Percentiles rank a stretch among this genome's conserved stretches.
Conservation (phyloP, 202 grass and related monocot species). For the Setaria italica region DNA sequence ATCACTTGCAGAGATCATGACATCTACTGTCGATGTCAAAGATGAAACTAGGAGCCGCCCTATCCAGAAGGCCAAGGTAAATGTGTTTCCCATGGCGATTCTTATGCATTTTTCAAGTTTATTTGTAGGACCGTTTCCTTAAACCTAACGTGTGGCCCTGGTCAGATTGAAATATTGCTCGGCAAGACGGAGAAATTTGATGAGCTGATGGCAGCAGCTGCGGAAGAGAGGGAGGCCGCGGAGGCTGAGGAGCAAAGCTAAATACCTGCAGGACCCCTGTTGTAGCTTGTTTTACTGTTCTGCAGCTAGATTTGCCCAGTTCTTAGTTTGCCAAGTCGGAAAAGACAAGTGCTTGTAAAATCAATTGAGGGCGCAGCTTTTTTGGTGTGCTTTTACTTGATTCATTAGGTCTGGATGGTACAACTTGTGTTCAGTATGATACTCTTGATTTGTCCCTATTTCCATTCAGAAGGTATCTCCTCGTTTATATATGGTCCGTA, state of each 20-base stretch:
- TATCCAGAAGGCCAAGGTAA: slow-evolving; percentile 77
- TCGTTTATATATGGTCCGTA: background rate
- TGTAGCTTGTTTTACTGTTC: slow-evolving; percentile 56
- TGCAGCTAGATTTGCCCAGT: slow-evolving; percentile 27
- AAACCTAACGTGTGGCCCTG: slow-evolving; percentile 6
- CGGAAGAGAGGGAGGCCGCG: slow-evolving; percentile 69
- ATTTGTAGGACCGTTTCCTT: slow-evolving; percentile 17
- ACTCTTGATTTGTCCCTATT: slow-evolving; percentile 26
- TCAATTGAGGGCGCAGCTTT: slow-evolving; percentile 49
- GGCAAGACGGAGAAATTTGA: slow-evolving; percentile 89
- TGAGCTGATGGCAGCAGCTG: slow-evolving; percentile 84
- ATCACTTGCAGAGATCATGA: slow-evolving; percentile 71
- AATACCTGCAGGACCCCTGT: slow-evolving; percentile 33
- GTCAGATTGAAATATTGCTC: slow-evolving; percentile 90
- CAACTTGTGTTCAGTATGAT: slow-evolving; percentile 38
- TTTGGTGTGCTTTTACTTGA: slow-evolving; percentile 59
- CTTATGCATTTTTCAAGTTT: background rate
- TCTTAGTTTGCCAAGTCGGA: slow-evolving; percentile 8
- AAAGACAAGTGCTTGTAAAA: slow-evolving; percentile 37
- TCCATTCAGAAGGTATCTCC: slow-evolving; percentile 6
- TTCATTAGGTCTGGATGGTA: slow-evolving; percentile 46
- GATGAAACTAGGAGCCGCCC: slow-evolving; percentile 69
- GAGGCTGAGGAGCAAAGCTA: slow-evolving; percentile 75
- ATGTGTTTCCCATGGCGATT: slow-evolving; percentile 9
- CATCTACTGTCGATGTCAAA: slow-evolving; percentile 85